Base-by-base conservation (phyloP, 2,329 filamentous ascomycete species). In the Fusarium sp. region DNA sequence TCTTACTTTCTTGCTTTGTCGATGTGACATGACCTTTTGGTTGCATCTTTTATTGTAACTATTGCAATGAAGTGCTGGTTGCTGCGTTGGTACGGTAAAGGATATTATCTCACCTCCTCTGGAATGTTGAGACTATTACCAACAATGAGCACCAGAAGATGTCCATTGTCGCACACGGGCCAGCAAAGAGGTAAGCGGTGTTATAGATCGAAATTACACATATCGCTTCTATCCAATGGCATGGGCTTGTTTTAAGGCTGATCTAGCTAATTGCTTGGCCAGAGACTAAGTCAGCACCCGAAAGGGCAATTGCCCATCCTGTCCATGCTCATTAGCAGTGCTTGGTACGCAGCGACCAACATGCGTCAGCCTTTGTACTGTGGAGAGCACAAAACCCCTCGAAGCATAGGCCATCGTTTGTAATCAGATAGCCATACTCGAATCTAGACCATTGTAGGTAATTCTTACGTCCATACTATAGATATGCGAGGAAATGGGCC, bases 401-500 rank as follows among this genome's bases (percentile, higher is more conserved):
- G 13, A 42, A 36, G 39, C 44, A 58, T 44, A 39, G 47, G 9
- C 47, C 33, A 38, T 2, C 9, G 6, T 47, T 64, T 39, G 51
- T 64, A 58, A 64, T 58, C 24, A 42, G 2, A 46, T 26, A 46
- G 22, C 57, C 21, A 7, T 38, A 4, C 5, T 26, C 17, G 33
- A 40, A 47, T 65, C 62, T 65, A 58, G 62, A 50, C 61, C 53
- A 24, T 49, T 50, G 28, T 38, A 21, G 34, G 57, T 33, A 56
- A 40, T 15, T 62, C 55, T 55, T 62, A 34, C 22, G 57, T 38
- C 57, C 47, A 62, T 19, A 24, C 24, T 56, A 39, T 6, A 57
- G 42, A 50, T 46, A 44, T 62, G 51, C 58, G 51, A 64, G 19
- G 31, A 62, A 65, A 65, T 65, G 60, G 60, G 62, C 62, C 61